phyloP scores from a whole-genome alignment of 208 protist genomes.

The Wallacemonas collosoma region DNA sequence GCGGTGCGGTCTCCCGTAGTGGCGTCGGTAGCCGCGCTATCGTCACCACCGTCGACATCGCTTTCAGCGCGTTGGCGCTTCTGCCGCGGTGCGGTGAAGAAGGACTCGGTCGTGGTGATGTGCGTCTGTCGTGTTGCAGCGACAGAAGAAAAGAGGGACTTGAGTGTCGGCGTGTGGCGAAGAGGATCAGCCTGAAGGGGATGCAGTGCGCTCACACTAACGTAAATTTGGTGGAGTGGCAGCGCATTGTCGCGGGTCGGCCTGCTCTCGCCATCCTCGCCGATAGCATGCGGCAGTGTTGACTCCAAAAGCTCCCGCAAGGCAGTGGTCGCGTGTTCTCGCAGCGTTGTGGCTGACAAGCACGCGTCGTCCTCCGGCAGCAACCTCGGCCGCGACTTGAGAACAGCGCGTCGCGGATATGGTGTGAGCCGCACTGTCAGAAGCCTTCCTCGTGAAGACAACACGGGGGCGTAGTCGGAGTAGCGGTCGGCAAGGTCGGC shows the following conservation, averaged over 20 bases:
- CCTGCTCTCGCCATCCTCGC: not conserved
- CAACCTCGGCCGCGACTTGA: conserved; percentile 6
- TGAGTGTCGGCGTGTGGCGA: not conserved
- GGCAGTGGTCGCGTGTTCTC: not conserved
- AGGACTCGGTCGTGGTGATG: conserved; percentile 3
- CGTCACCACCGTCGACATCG: not conserved
- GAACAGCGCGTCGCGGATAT: conserved; percentile 4
- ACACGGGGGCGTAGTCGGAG: conserved; percentile 40
- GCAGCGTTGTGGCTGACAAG: not conserved
- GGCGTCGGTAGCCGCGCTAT: not conserved
- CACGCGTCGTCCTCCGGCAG: conserved; percentile 3
- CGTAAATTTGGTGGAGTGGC: not conserved
- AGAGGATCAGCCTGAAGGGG: not conserved
- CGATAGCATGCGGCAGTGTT: not conserved
- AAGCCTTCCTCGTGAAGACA: conserved; percentile 2
- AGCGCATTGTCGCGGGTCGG: not conserved
- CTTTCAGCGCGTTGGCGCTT: not conserved
- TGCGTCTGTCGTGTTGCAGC: not conserved
- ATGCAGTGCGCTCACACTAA: not conserved
- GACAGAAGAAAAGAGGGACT: conserved; percentile 1
- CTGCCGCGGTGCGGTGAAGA: conserved; percentile 1
- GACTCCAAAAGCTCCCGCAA: not conserved
- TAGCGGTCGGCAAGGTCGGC: conserved; percentile 67
- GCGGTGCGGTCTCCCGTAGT: not conserved
- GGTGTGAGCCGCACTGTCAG: conserved; percentile 4